Percentiles rank a stretch among this genome's conserved stretches.
These are phyloP conservation scores for Tetrapyrgos nigripes DNA, from an alignment of 1,284 basidiomycete species.

Conservation along the genomic window DNA sequence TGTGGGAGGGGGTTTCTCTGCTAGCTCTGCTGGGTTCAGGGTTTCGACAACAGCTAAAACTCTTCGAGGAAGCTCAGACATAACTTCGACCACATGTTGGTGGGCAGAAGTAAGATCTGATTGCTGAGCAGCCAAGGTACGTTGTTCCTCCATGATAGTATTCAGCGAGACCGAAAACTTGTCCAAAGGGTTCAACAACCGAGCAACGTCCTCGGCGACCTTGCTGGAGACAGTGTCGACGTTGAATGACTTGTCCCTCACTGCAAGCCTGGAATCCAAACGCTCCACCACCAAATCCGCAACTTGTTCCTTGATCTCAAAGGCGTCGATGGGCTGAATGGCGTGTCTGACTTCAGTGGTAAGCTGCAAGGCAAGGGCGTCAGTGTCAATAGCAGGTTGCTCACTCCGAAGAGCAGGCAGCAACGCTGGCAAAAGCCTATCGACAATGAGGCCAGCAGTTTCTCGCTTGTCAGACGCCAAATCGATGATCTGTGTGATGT, in stretches of 20 bases:
- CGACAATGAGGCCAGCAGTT: slow-evolving; percentile 80
- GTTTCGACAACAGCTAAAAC: slow-evolving; percentile 48
- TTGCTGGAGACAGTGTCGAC: slow-evolving; percentile 62
- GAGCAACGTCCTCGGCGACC: slow-evolving; percentile 59
- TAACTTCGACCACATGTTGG: slow-evolving; percentile 38
- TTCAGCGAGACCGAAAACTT: slow-evolving; percentile 41
- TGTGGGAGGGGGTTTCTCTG: slow-evolving; percentile 19
- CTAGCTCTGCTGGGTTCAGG: slow-evolving; percentile 39
- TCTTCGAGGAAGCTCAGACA: slow-evolving; percentile 51
- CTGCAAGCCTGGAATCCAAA: slow-evolving; percentile 77
- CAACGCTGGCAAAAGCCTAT: slow-evolving; percentile 67
- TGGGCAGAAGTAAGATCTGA: slow-evolving; percentile 40
- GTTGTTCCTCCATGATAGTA: slow-evolving; percentile 50
- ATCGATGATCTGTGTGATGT: slow-evolving; percentile 86
- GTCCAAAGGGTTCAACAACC: slow-evolving; percentile 54
- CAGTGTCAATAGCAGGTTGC: slow-evolving; percentile 54
- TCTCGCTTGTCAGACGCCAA: slow-evolving; percentile 85
- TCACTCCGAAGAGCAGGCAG: slow-evolving; percentile 52
- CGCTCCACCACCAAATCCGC: slow-evolving; percentile 85
- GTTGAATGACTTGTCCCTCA: slow-evolving; percentile 74
- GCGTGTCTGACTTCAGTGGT: slow-evolving; percentile 70
- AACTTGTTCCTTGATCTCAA: slow-evolving; percentile 85
- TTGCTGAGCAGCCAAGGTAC: slow-evolving; percentile 45
- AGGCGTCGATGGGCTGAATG: slow-evolving; percentile 77
- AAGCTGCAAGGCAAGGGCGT: slow-evolving; percentile 61